A percentile compares a stretch with the other conserved stretches of the same genome.
Evolutionary conservation across 768 basidiomycete genomes (phyloP).

Genomic region (Hortiboletus flavorubellus): DNA sequence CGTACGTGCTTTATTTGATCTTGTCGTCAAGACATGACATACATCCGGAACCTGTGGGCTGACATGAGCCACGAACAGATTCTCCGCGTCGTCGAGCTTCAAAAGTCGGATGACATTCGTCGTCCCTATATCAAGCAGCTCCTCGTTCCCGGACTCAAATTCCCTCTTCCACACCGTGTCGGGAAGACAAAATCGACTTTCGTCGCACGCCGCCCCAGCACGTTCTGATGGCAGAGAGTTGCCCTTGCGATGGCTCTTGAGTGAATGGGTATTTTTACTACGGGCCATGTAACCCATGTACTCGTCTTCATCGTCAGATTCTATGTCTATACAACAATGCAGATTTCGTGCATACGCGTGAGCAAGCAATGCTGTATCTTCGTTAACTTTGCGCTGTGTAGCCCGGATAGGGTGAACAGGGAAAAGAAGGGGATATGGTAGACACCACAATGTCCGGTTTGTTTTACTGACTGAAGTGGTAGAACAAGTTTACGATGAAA

Average conservation of each 20-base stretch:
- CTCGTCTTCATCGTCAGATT: neutral
- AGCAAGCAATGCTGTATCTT: neutral
- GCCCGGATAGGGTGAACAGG: too few relatives aligned
- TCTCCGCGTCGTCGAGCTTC: constrained; percentile 94
- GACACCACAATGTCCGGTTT: too few relatives aligned
- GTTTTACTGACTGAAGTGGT: too few relatives aligned
- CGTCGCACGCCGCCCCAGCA: constrained; percentile 71
- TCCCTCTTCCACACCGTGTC: constrained; percentile 94
- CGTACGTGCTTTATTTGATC: constrained; percentile 44
- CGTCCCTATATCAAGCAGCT: constrained; percentile 99
- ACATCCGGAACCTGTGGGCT: neutral
- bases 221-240: constrained; percentile 44
- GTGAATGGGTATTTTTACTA: constrained; percentile 6
- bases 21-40: neutral
- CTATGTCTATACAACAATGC: constrained; percentile 14
- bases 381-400: neutral
- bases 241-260: neutral
- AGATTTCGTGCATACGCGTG: constrained; percentile 3
- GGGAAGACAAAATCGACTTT: constrained; percentile 77
- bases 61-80: constrained; percentile 51
- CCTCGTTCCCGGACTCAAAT: constrained; percentile 84
- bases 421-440: too few relatives aligned
- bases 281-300: constrained; percentile 15
- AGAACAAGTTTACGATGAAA: too few relatives aligned
- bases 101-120: constrained; percentile 87